Percentiles rank a stretch among this genome's conserved stretches.
phyloP scores from a whole-genome alignment of 2,329 filamentous ascomycete species.

The Talaromyces rugulosus region DNA sequence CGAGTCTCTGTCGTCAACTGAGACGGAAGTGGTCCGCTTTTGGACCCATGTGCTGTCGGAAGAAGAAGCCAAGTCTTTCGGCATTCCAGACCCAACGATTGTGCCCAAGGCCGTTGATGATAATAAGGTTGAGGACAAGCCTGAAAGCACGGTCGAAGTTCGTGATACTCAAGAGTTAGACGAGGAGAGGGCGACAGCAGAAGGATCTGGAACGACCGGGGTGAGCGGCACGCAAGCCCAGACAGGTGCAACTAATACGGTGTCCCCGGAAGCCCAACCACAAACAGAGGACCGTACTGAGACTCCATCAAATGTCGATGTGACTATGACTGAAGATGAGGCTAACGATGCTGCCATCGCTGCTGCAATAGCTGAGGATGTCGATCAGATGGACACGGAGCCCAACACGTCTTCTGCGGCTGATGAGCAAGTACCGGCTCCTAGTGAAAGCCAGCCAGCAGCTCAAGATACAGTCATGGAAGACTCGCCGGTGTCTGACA shows the following conservation, averaged over 20 bases:
- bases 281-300: not conserved
- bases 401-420: constrained; percentile 3
- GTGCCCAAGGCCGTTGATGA: constrained; percentile 17
- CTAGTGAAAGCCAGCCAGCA: constrained; percentile 4
- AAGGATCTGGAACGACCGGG: constrained; percentile 9
- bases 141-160: constrained; percentile 27
- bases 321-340: constrained; percentile 16
- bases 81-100: constrained; percentile 30
- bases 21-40: constrained; percentile 27
- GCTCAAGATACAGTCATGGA: constrained; percentile 13
- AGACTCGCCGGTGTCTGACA: constrained; percentile 12
- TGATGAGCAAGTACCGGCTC: not conserved
- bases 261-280: not conserved
- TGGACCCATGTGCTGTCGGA: constrained; percentile 38
- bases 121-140: constrained; percentile 25
- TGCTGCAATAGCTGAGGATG: constrained; percentile 26
- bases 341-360: constrained; percentile 27
- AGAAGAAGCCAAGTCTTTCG: constrained; percentile 28
- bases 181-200: constrained; percentile 14
- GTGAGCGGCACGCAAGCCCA: not conserved
- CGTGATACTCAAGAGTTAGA: constrained; percentile 21
- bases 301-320: constrained; percentile 9
- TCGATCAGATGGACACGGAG: constrained; percentile 20
- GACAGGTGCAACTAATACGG: not conserved
- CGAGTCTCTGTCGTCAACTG: constrained; percentile 22